phyloP scores from a whole-genome alignment of 2,329 filamentous ascomycete genomes.

The Trichophyton schoenleinii region DNA sequence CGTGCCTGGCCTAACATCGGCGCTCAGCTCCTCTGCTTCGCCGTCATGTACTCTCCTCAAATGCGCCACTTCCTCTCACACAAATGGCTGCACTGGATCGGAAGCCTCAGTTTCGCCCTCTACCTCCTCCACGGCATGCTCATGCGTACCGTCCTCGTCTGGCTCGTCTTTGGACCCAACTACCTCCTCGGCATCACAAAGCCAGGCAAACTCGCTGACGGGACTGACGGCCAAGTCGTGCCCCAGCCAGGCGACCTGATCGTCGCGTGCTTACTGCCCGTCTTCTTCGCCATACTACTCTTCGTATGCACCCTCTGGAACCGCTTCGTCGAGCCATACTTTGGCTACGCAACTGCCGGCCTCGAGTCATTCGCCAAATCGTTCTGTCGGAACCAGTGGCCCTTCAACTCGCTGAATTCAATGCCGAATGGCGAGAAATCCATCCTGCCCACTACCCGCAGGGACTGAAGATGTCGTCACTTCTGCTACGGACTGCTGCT shows the following conservation, averaged over 20 bases:
- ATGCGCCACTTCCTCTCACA: slow-evolving; percentile 43
- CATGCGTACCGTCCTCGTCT: slow-evolving; percentile 47
- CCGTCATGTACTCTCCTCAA: slow-evolving; percentile 41
- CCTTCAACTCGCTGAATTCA: neutral
- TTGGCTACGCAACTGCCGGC: slow-evolving; percentile 18
- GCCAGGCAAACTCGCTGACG: neutral
- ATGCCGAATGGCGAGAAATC: neutral
- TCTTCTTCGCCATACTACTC: slow-evolving; percentile 40
- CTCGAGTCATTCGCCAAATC: slow-evolving; percentile 19
- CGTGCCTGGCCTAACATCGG: slow-evolving; percentile 41
- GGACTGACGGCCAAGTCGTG: slow-evolving; percentile 14
- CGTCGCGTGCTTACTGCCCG: slow-evolving; percentile 29
- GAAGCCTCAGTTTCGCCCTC: slow-evolving; percentile 52
- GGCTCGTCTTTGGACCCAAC: slow-evolving; percentile 44
- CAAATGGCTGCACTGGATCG: slow-evolving; percentile 48
- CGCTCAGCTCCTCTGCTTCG: slow-evolving; percentile 38
- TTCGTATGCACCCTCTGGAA: slow-evolving; percentile 40
- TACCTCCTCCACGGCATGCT: slow-evolving; percentile 52
- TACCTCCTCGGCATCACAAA: slow-evolving; percentile 12
- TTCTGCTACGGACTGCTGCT: neutral
- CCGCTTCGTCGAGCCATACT: slow-evolving; percentile 42
- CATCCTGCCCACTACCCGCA: slow-evolving; percentile 2
- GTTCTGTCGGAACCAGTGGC: slow-evolving; percentile 3
- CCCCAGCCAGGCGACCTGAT: slow-evolving; percentile 27
- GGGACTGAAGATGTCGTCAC: neutral